Evolutionary conservation across 2,329 filamentous ascomycete genomes (phyloP).

Genomic region (Claviceps sp.): DNA sequence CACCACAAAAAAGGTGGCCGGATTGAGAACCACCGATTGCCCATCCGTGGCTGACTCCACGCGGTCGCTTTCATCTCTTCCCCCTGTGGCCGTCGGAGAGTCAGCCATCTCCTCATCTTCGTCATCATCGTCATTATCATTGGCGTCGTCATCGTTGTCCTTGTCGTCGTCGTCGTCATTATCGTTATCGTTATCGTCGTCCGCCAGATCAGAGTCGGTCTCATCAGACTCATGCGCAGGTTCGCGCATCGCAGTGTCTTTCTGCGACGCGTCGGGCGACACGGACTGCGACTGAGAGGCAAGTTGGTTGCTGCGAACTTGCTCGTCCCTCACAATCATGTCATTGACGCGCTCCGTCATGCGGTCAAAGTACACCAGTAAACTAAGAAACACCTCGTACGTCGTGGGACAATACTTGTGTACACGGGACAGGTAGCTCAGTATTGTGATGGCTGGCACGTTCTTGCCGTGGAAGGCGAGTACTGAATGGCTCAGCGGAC

Average conservation of each 20-base stretch:
- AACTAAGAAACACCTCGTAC: conserved; percentile 90
- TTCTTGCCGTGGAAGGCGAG: conserved; percentile 97
- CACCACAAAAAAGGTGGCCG: conserved; percentile 69
- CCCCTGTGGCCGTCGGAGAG: conserved; percentile 12
- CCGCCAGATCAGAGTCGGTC: conserved; percentile 37
- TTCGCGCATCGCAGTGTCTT: conserved; percentile 19
- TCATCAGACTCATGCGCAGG: conserved; percentile 24
- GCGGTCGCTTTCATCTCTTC: conserved; percentile 10
- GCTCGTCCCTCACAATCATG: conserved; percentile 55
- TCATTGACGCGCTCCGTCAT: conserved; percentile 96
- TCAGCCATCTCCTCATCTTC: conserved; percentile 23
- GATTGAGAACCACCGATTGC: conserved; percentile 10
- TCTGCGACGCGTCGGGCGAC: conserved; percentile 7
- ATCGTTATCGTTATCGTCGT: conserved; percentile 26
- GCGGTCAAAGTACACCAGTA: conserved; percentile 94
- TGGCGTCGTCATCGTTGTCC: conserved; percentile 36
- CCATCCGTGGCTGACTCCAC: conserved; percentile 13
- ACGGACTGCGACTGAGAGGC: conserved; percentile 6
- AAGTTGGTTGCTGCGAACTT: conserved; percentile 27
- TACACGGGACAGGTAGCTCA: conserved; percentile 89
- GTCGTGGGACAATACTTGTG: conserved; percentile 99
- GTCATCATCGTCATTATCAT: conserved; percentile 33
- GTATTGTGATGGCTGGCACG: conserved; percentile 88
- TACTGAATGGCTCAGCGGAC: conserved; percentile 50
- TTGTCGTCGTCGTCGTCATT: conserved; percentile 26